Percentiles rank a stretch among this genome's conserved stretches.
phyloP scores from a whole-genome alignment of 2,329 filamentous ascomycete genomes.

The Zarea fungicola region DNA sequence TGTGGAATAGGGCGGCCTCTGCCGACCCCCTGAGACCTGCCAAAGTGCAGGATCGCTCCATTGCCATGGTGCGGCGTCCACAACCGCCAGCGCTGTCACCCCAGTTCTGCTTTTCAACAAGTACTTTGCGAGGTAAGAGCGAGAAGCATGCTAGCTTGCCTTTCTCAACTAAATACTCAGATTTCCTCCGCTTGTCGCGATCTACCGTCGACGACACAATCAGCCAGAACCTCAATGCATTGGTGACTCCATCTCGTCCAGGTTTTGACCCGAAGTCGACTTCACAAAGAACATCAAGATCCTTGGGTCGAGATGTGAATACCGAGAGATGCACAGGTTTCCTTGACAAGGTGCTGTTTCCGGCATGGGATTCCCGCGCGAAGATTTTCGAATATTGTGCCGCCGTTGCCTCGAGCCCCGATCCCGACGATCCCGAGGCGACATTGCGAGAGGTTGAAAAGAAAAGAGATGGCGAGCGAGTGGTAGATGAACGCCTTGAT shows the following conservation, averaged over 20 bases:
- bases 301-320: conserved; percentile 51
- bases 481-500: conserved; percentile 85
- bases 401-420: conserved; percentile 77
- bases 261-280: conserved; percentile 81
- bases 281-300: conserved; percentile 51
- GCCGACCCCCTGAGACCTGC: conserved; percentile 31
- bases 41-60: conserved; percentile 24
- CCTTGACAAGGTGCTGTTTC: conserved; percentile 74
- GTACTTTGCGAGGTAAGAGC: conserved; percentile 61
- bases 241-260: conserved; percentile 65
- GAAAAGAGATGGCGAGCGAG: conserved; percentile 61
- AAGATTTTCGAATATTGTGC: conserved; percentile 88
- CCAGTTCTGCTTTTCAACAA: conserved; percentile 73
- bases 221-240: conserved; percentile 83
- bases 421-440: conserved; percentile 79
- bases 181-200: conserved; percentile 85
- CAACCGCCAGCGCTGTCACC: conserved; percentile 54
- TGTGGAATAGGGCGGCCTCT: conserved; percentile 43
- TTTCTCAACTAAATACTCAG: conserved; percentile 51
- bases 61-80: conserved; percentile 44
- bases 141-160: no score
- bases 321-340: conserved; percentile 62
- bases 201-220: conserved; percentile 88
- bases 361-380: conserved; percentile 77
- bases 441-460: conserved; percentile 65